Evolutionary conservation across 805 yeast genomes (phyloP), one percentile per base, ranked within the genome.

Genomic region (Wickerhamomyces canadensis): DNA sequence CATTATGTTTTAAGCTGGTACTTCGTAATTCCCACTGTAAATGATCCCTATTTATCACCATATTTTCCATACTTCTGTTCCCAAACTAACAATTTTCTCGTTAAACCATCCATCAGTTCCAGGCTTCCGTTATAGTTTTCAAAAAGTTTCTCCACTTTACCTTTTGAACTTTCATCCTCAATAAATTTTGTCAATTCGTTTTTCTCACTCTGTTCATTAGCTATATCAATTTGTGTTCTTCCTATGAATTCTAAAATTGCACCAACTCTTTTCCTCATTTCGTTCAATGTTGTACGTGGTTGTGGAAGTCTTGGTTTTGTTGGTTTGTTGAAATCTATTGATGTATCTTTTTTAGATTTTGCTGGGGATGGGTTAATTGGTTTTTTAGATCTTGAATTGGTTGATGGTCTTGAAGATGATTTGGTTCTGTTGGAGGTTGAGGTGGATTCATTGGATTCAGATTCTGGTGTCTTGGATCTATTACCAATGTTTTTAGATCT

Each of bases 181-280:
- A 67, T 68, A 51, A 65, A 72, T 38, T 65, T 64, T 19, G 74
- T 62, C 36, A 79, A 54, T 40, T 67, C 70, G 21, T 62, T 65
- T 37, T 79, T 77, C 30, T 71, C 74, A n/a, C 70, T 63, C 47
- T 80, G 80, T 49, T 88, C 96, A 36, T 74, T 75, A 33, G 81
- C 80, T 43, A 91, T 63, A 53, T 91, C 98, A 43, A 80, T 61
- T 58, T 88, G 96, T 2, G 94, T 84, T 36, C 95, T 70, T 11
- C 89, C 86, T 19, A 91, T 74, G 70, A 89, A 93, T 61, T 93
- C 98, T 49, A 91, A 64, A 16, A 91, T 91, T 2, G 96, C 94
- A 3, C 86, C 82, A 2, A 88, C 84, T 41, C 98, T 72, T 52
- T 86, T 78, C 39, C 88, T 74, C 85, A 91, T 82, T 58, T 91